These are phyloP conservation scores for Lentinula edodes DNA, from an alignment of 768 basidiomycete genomes.

Conservation along the genomic window DNA sequence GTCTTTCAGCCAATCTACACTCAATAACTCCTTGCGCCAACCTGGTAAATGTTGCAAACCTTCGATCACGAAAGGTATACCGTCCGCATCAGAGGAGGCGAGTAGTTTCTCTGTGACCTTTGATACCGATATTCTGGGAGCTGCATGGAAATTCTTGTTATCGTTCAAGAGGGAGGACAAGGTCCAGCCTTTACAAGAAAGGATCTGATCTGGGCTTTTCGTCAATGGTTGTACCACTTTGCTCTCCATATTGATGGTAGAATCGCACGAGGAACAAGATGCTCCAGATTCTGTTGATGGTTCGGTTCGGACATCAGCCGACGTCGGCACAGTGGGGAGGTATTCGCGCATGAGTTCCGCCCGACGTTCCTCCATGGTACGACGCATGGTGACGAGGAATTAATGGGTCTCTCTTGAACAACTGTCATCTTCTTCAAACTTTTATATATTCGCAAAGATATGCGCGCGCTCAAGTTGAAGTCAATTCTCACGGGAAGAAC, in stretches of 20 bases:
- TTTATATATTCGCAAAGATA: not conserved
- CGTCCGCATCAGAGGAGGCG: constrained; percentile 39
- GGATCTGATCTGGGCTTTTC: not conserved
- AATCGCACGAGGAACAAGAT: not conserved
- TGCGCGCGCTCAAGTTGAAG: not conserved
- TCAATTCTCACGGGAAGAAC: constrained; percentile 1
- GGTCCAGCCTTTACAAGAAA: constrained; percentile 49
- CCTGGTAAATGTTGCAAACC: constrained; percentile 46
- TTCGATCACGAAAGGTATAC: constrained; percentile 60
- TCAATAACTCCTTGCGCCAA: constrained; percentile 36
- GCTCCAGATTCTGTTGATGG: not conserved
- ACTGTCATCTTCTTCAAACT: not conserved
- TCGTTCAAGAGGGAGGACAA: constrained; percentile 31
- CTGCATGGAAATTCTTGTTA: constrained; percentile 35
- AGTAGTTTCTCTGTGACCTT: constrained; percentile 28
- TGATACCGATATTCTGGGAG: constrained; percentile 32
- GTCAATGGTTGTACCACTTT: not conserved
- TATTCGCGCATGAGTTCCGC: not conserved
- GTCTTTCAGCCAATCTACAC: not conserved
- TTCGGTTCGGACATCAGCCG: not conserved
- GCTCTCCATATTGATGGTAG: not conserved
- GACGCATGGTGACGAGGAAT: not conserved
- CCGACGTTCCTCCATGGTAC: not conserved
- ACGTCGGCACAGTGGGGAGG: not conserved
- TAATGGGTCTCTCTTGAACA: not conserved